These are phyloP conservation scores for Coemansia sp. DNA, from an alignment of 192 early-diverging fungal genomes.

Conservation along the genomic window DNA sequence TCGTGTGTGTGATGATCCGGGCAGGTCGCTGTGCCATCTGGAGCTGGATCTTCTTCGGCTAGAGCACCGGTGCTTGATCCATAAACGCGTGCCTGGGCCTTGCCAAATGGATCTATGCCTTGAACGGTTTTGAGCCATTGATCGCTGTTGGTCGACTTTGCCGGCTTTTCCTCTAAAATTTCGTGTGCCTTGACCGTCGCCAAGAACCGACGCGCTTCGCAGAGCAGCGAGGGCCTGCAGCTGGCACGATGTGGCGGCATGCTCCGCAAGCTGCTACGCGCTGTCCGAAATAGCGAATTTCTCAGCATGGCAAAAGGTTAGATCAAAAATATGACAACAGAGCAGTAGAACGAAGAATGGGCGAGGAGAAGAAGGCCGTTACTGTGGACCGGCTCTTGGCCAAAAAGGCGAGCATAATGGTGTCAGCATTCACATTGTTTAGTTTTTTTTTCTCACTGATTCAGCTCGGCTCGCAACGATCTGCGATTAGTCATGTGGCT, in stretches of 20 bases:
- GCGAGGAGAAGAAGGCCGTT: neutral
- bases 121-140: conserved; percentile 8
- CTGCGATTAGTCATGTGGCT: neutral
- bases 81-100: neutral
- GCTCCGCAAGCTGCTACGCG: neutral
- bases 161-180: neutral
- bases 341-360: conserved; percentile 1
- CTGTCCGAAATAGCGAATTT: conserved; percentile 10
- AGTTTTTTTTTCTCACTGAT: neutral
- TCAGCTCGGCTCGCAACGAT: neutral
- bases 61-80: neutral
- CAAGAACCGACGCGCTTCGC: neutral
- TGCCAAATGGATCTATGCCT: neutral
- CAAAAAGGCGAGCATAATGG: neutral
- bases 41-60: neutral
- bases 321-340: neutral
- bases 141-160: neutral
- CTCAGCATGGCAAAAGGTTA: conserved; percentile 12
- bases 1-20: neutral
- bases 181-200: conserved; percentile 5
- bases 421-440: neutral
- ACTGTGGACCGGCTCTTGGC: neutral
- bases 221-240: neutral
- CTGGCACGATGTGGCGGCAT: neutral
- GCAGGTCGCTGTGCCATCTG: neutral